Base-by-base conservation (phyloP, 345 rosid species). In the Moricandia moricandioides region DNA sequence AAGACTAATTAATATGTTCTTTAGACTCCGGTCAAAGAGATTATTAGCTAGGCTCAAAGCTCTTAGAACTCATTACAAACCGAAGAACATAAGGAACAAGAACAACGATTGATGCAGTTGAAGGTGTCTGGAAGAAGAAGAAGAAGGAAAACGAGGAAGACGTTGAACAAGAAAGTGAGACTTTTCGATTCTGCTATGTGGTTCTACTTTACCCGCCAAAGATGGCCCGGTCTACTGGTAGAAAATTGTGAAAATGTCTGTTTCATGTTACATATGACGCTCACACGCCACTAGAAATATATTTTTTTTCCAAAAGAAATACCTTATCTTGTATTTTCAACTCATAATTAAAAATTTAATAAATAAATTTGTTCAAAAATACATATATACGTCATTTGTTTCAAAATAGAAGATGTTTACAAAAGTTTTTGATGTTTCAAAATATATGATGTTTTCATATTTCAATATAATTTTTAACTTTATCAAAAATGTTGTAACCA, bases 191-290 rank as follows among this genome's bases (percentile, higher is more conserved):
- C 27, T 55, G 1, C 7, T 67, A 10, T 78, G 78, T 78, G 81
- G 78, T 62, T 72, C 69, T 61, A 67, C 81, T 78, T 72, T 72
- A 78, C 74, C 74, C 70, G 70, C 81, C 81, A 72, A 67, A 56
- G 33, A 52, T 67, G 64, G 73, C 68, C 52, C 12, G 57, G 81
- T 78, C 81, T 54, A 78, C 74, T 59, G 35, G 69, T 67, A 14
- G 65, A 67, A 54, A 49, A 30, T 31, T n/a, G 51, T 66, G 8
- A 69, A 43, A 64, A 29, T 60, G 73, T 78, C 81, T 67, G 37
- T 58, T 70, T 77, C 75, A 18, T 71, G 7, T 5, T 5, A 11
- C 55, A 37, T 60, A 10, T 34, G 56, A 76, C 49, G 56, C 66
- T 52, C 55, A 62, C 62, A 75, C 65, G 74, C 70, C 64, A 76